phyloP scores from a whole-genome alignment of 1,139 yeast genomes.

The Pichia norvegensis region DNA sequence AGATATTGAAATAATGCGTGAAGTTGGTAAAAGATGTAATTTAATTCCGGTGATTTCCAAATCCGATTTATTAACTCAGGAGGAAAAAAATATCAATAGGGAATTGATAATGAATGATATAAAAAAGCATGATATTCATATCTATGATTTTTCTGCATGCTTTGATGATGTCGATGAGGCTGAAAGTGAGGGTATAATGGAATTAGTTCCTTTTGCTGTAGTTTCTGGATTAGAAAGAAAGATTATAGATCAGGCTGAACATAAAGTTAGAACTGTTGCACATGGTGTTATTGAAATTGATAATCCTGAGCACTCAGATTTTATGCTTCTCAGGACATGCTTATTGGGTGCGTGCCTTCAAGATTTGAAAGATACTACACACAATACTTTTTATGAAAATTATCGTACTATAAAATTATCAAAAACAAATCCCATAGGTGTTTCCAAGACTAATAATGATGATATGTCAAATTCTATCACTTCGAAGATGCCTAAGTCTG shows the following conservation, averaged over 20 bases:
- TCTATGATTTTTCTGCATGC: slow-evolving; percentile 54
- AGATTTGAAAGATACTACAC: slow-evolving; percentile 88
- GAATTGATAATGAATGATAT: slow-evolving; percentile 60
- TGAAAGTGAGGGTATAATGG: slow-evolving; percentile 20
- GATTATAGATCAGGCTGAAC: slow-evolving; percentile 45
- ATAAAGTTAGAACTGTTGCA: slow-evolving; percentile 57
- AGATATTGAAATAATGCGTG: slow-evolving; percentile 74
- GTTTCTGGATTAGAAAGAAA: slow-evolving; percentile 79
- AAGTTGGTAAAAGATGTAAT: slow-evolving; percentile 78
- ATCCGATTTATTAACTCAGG: slow-evolving; percentile 77
- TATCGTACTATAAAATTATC: slow-evolving; percentile 54
- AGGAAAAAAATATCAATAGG: slow-evolving; percentile 69
- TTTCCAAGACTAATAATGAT: slow-evolving; percentile 1
- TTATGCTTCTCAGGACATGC: slow-evolving; percentile 81
- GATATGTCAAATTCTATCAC: not conserved
- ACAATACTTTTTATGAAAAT: slow-evolving; percentile 76
- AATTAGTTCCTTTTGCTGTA: slow-evolving; percentile 79
- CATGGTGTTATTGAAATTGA: slow-evolving; percentile 90
- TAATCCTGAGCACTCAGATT: slow-evolving; percentile 89
- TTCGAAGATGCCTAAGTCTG: slow-evolving; percentile 1
- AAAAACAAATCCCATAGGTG: slow-evolving; percentile 9
- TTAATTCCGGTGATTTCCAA: slow-evolving; percentile 93
- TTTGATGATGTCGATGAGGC: slow-evolving; percentile 30
- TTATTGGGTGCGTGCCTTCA: slow-evolving; percentile 89
- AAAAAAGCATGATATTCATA: slow-evolving; percentile 66